Base-by-base conservation (phyloP, 2,329 filamentous ascomycete species). In the Epichloe typhina region DNA sequence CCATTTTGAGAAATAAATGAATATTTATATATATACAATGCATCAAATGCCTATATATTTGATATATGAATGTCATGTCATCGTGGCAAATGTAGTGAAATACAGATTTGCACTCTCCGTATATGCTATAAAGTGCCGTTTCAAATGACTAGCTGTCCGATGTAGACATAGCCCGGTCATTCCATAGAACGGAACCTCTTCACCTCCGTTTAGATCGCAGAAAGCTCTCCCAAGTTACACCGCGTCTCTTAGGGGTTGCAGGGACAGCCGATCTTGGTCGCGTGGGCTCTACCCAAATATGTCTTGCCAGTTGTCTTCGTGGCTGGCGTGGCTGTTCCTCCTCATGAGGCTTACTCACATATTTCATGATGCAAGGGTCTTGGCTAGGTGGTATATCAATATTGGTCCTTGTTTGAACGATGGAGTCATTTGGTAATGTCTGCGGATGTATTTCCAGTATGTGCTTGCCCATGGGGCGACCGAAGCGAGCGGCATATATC, bases 381-480 rank as follows among this genome's bases (percentile, higher is more conserved):
- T 72, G 69, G 39, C 69, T 72, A 5, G 69, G 69, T 7, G 69
- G 69, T 33, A 65, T 49, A 11, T 57, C 59, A 1, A 55, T 50
- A 17, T 62, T 59, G 38, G 54, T 62, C 21, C 58, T 58, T 0
- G 57, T 58, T 36, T 59, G 58, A 15, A 72, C 41, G 15, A 71
- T 62, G 0, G 67, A 66, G 33, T 72, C 69, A 21, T 70, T 64
- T 49, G 63, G 65, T 4, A 62, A 56, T 8, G 69, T 71, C n/a
- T 62, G 59, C 0, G 69, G 67, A 44, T 72, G 69, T 19, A 72
- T 60, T 53, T 72, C 69, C 11, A 72, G 53, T 3, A 59, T 59
- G 2, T 61, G 60, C n/a, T 60, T 61, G 1, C 57, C 53, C 2
- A 55, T 53, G 13, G 58, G 53, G 13, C 56, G 56, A 6, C 60